These are phyloP conservation scores for Bretziella fagacearum DNA, from an alignment of 2,329 filamentous ascomycete genomes.

Conservation along the genomic window DNA sequence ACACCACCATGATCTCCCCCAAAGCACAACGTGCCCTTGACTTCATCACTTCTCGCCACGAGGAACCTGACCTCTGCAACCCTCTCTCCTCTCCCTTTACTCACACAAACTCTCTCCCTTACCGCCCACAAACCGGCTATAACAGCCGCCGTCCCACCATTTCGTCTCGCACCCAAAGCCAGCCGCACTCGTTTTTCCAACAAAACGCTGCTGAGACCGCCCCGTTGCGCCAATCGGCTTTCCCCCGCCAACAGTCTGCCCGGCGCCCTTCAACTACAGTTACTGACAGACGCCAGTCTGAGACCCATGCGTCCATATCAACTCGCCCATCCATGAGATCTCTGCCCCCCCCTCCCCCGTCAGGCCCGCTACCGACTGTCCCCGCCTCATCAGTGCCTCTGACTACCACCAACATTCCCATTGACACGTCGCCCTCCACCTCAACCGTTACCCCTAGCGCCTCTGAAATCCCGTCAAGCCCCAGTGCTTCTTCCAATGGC, in stretches of 20 bases:
- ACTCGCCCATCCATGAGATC: conserved; percentile 17
- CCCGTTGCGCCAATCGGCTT: conserved; percentile 12
- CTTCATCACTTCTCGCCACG: conserved; percentile 29
- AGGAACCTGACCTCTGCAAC: conserved; percentile 17
- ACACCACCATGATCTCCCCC: conserved; percentile 25
- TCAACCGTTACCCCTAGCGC: background rate
- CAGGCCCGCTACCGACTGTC: background rate
- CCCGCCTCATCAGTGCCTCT: conserved; percentile 29
- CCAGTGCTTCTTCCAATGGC: background rate
- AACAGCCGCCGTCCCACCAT: conserved; percentile 11
- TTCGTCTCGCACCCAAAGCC: conserved; percentile 14
- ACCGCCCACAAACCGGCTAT: conserved; percentile 24
- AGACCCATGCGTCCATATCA: conserved; percentile 15
- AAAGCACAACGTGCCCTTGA: conserved; percentile 33
- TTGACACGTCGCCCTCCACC: background rate
- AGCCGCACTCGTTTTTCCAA: conserved; percentile 14
- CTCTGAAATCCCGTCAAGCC: background rate
- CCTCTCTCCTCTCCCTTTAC: conserved; percentile 15
- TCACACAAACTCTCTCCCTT: background rate
- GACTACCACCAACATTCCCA: conserved; percentile 4
- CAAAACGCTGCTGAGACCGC: conserved; percentile 7
- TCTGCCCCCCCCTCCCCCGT: background rate
- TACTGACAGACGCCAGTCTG: conserved; percentile 21
- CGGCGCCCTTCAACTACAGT: conserved; percentile 17
- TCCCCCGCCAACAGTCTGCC: conserved; percentile 7